Conservation (phyloP, 1,284 basidiomycete species). For the Spongispora temasekensis region DNA sequence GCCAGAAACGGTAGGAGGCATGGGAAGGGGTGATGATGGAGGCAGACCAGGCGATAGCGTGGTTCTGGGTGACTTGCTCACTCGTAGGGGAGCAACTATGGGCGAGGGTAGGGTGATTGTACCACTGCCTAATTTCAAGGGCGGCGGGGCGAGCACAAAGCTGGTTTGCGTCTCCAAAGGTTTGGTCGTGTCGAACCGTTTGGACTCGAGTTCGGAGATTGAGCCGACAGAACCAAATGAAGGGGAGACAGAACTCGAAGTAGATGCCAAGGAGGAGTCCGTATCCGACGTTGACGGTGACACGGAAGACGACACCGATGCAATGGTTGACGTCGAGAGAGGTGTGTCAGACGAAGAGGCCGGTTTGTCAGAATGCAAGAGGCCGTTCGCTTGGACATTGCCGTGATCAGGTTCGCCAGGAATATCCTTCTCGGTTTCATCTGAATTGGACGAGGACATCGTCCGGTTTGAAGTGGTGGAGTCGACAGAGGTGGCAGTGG, state of each 20-base stretch:
- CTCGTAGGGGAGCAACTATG: slow-evolving; percentile 24
- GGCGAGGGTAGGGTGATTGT: slow-evolving; percentile 9
- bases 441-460: slow-evolving; percentile 12
- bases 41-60: slow-evolving; percentile 22
- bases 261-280: not conserved
- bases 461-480: slow-evolving; percentile 6
- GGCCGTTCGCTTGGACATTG: slow-evolving; percentile 5
- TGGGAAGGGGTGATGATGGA: slow-evolving; percentile 18
- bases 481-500: slow-evolving; percentile 33
- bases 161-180: slow-evolving; percentile 4
- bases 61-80: slow-evolving; percentile 27
- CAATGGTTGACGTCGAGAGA: no score
- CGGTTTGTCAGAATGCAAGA: not conserved
- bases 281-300: slow-evolving; percentile 1
- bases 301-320: no score
- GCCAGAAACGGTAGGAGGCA: slow-evolving; percentile 4
- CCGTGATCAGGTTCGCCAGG: slow-evolving; percentile 13
- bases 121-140: slow-evolving; percentile 19
- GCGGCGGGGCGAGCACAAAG: slow-evolving; percentile 28
- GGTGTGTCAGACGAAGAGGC: slow-evolving; percentile 1
- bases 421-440: slow-evolving; percentile 22
- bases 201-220: slow-evolving; percentile 26
- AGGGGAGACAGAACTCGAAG: slow-evolving; percentile 4
- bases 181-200: slow-evolving; percentile 20
- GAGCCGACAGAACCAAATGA: slow-evolving; percentile 26